Evolutionary conservation across 2,329 filamentous ascomycete species (phyloP), one percentile per base, ranked within the genome.

Genomic region (Sordariomycetes sp.): DNA sequence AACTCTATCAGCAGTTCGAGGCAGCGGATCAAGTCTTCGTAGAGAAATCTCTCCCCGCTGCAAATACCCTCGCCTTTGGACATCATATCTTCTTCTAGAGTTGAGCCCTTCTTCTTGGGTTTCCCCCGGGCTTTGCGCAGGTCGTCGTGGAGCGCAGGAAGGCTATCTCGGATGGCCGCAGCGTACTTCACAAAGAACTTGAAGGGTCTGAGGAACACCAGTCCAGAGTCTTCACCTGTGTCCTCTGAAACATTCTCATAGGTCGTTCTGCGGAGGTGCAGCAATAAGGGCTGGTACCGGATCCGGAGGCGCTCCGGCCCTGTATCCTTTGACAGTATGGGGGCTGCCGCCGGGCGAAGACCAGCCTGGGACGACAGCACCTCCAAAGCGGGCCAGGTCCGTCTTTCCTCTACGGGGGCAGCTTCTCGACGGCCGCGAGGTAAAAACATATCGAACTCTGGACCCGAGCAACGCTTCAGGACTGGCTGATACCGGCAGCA

Each of bases 1-100:
- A 63, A 62, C 1, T 61, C n/a, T 14, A 63, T 54, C 1, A 63
- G 58, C 4, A 61, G 52, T 22, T 59, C 54, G 11, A 63, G 35
- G 22, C 59, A 56, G 20, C 25, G 2, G 10, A 60, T 28, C 4
- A 61, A 50, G 28, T 61, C 48, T 24, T 55, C n/a, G 14, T 51
- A n/a, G 5, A n/a, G 11, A 12, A 51, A 51, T 4, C 20, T 24
- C 20, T 51, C 20, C 3, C 8, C 7, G 3, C 4, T 3, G 20
- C 16, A 12, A 51, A 12, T 20, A 24, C 11, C 48, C 14, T 51
- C 20, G 24, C 16, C 11, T n/a, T 25, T 51, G 16, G 20, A 51
- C 20, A 14, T 20, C 20, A 51, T 12, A 5, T 25, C 48, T 4
- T 51, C 11, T 32, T 8, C 8, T 8, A 32, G 4, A 32, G 28